Percentiles rank a stretch among this genome's conserved stretches.
Conservation (phyloP, 805 yeast genomes). For the Barnettozyma sp. region DNA sequence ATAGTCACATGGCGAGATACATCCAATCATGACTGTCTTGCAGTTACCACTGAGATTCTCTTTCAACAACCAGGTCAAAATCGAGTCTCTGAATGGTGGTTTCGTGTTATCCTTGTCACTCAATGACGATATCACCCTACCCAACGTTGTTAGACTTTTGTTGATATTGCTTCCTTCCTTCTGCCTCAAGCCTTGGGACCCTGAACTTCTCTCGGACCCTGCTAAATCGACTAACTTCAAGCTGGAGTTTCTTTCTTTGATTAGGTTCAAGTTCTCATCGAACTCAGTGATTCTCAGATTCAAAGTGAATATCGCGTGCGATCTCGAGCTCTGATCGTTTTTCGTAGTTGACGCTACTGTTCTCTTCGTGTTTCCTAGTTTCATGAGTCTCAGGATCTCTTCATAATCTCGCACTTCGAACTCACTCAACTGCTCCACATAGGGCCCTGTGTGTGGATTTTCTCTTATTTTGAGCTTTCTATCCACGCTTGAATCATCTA, state of each 20-base stretch:
- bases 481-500: constrained; percentile 21
- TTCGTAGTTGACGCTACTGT: constrained; percentile 67
- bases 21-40: constrained; percentile 84
- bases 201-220: constrained; percentile 72
- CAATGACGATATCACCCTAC: constrained; percentile 53
- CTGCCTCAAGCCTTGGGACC: constrained; percentile 53
- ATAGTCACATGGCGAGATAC: constrained; percentile 72
- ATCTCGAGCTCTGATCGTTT: constrained; percentile 69
- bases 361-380: constrained; percentile 46
- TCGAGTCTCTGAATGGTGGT: constrained; percentile 51
- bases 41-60: constrained; percentile 80
- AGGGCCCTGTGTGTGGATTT: constrained; percentile 59
- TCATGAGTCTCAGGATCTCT: constrained; percentile 43
- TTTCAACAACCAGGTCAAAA: constrained; percentile 65
- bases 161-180: constrained; percentile 75
- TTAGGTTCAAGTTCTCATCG: constrained; percentile 31
- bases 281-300: constrained; percentile 52
- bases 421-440: constrained; percentile 60
- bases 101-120: constrained; percentile 35
- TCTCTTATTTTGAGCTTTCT: constrained; percentile 46
- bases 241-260: constrained; percentile 48
- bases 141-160: constrained; percentile 69
- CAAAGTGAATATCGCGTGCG: constrained; percentile 73
- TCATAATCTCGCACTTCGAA: constrained; percentile 39
- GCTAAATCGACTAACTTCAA: constrained; percentile 74